These are phyloP conservation scores for Scenedesmus sp. DNA, from an alignment of 163 green algal genomes.

Conservation along the genomic window DNA sequence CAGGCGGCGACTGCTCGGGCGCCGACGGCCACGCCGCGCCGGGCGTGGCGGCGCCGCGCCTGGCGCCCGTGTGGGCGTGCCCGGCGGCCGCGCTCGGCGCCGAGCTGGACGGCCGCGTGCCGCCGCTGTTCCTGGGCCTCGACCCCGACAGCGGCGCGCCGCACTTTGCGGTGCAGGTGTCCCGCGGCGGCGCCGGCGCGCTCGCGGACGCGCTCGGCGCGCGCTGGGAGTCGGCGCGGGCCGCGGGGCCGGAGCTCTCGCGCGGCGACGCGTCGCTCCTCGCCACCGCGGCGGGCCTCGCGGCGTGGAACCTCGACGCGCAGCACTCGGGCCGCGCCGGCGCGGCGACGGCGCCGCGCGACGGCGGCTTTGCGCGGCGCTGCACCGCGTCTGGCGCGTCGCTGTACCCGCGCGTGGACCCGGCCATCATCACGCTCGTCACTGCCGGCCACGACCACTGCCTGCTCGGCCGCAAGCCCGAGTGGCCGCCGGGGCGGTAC, in stretches of 20 bases:
- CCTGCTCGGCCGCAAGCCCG: slow-evolving; percentile 79
- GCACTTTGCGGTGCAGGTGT: slow-evolving; percentile 39
- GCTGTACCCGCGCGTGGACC: slow-evolving; percentile 77
- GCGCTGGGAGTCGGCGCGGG: slow-evolving; percentile 27
- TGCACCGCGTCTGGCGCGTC: slow-evolving; percentile 7
- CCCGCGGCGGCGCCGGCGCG: background rate
- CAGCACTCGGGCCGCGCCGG: slow-evolving; percentile 24
- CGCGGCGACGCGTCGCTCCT: slow-evolving; percentile 27
- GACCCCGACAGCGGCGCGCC: slow-evolving; percentile 11
- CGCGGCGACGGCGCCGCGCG: background rate
- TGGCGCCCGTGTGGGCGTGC: slow-evolving; percentile 24
- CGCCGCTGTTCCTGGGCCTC: slow-evolving; percentile 46
- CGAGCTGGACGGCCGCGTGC: slow-evolving; percentile 5
- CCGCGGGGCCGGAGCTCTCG: slow-evolving; percentile 2
- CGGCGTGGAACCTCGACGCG: slow-evolving; percentile 27
- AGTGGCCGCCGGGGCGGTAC: slow-evolving; percentile 68
- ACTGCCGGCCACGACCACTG: slow-evolving; percentile 54
- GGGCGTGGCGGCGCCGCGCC: background rate
- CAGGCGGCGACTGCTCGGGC: background rate
- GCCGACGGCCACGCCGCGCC: background rate
- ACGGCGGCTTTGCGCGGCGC: slow-evolving; percentile 40
- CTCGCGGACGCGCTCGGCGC: background rate
- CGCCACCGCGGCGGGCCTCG: slow-evolving; percentile 27
- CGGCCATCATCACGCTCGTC: slow-evolving; percentile 78
- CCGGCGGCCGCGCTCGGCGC: slow-evolving; percentile 7